Percentiles rank a stretch among this genome's conserved stretches.
Conservation (phyloP, 345 rosid species). For the Excoecaria cochinchinensis region DNA sequence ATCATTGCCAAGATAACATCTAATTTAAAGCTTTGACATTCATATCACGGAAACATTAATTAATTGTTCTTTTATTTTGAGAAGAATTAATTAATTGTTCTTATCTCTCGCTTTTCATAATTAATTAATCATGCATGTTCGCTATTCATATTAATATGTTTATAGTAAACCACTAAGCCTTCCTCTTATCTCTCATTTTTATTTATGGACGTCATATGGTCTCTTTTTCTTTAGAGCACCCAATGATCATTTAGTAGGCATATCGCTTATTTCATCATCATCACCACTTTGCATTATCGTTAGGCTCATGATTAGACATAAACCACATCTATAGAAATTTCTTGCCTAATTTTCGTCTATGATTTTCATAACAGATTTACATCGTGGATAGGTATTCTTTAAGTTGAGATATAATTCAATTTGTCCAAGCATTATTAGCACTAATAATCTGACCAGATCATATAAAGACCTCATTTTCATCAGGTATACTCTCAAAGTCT, state of each 20-base stretch:
- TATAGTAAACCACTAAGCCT: not conserved
- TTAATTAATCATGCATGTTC: not conserved
- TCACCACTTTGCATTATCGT: slow-evolving; percentile 2
- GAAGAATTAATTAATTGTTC: not conserved
- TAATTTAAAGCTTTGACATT: slow-evolving; percentile 3
- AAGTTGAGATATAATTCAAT: too few relatives aligned
- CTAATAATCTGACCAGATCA: too few relatives aligned
- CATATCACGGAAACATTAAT: slow-evolving; percentile 9
- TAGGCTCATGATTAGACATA: not conserved
- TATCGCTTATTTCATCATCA: not conserved
- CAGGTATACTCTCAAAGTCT: too few relatives aligned
- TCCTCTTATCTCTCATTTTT: not conserved
- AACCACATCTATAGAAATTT: not conserved
- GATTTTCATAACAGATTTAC: not conserved
- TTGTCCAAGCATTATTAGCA: too few relatives aligned
- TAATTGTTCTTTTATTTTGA: too few relatives aligned
- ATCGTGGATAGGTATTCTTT: too few relatives aligned
- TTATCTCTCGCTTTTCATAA: not conserved
- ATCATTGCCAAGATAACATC: not conserved
- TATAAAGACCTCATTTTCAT: too few relatives aligned
- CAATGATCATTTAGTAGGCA: not conserved
- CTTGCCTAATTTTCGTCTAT: not conserved
- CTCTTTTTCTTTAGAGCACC: not conserved
- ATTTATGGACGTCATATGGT: not conserved
- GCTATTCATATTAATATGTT: not conserved